A percentile compares a stretch with the other conserved stretches of the same genome.
phyloP scores from a whole-genome alignment of 2,329 filamentous ascomycete genomes.

The Basipetospora chlamydospora region DNA sequence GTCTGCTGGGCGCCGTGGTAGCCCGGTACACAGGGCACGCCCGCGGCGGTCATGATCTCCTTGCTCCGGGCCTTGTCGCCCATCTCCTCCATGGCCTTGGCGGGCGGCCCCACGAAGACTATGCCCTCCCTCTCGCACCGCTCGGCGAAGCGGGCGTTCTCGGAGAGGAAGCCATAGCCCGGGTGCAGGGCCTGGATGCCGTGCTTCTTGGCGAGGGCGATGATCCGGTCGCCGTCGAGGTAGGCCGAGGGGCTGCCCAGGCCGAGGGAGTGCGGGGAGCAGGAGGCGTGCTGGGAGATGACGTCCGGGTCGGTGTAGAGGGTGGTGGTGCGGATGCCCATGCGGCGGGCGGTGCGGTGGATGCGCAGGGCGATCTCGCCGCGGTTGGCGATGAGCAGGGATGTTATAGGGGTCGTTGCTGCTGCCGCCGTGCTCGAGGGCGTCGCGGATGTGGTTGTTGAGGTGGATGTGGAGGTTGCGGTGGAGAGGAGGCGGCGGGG shows the following conservation, averaged over 20 bases:
- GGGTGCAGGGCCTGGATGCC: conserved; percentile 88
- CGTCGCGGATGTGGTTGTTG: too few relatives aligned
- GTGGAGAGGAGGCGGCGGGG: conserved; percentile 24
- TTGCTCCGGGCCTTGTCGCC: conserved; percentile 88
- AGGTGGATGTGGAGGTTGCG: conserved; percentile 15
- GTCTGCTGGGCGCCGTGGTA: conserved; percentile 85
- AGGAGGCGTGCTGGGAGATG: conserved; percentile 72
- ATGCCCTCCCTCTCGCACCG: conserved; percentile 82
- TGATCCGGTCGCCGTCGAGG: conserved; percentile 85
- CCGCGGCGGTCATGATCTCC: conserved; percentile 91
- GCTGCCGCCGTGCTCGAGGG: background rate
- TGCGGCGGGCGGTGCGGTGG: conserved; percentile 69
- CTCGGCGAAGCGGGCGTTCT: conserved; percentile 82
- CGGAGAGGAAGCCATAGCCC: conserved; percentile 89
- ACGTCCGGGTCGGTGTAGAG: conserved; percentile 91
- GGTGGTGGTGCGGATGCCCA: conserved; percentile 86
- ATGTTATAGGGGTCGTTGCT: conserved; percentile 42
- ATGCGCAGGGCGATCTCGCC: conserved; percentile 95
- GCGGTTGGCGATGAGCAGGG: conserved; percentile 88
- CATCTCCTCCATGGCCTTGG: conserved; percentile 73
- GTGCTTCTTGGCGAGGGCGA: conserved; percentile 70
- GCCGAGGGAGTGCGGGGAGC: conserved; percentile 70
- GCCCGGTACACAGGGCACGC: conserved; percentile 88
- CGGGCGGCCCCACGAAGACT: conserved; percentile 85
- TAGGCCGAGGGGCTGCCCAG: conserved; percentile 76